Conservation (phyloP, 345 rosid species). For the Salix caprea region DNA sequence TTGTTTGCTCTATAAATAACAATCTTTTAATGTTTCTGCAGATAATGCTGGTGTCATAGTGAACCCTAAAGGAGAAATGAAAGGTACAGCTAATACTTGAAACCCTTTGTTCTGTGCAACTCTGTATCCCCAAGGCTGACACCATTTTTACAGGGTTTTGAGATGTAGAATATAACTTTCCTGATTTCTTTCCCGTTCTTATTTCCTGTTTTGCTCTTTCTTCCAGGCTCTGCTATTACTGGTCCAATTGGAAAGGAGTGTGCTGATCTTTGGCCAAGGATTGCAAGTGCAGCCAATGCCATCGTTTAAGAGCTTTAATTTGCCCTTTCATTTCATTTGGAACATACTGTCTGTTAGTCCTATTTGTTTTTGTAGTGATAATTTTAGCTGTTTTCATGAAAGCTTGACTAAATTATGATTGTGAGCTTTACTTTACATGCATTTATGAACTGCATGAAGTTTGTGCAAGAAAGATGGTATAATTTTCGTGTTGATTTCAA, state of each 20-base stretch:
- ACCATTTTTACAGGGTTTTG: background rate
- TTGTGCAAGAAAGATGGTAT: background rate
- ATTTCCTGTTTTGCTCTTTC: background rate
- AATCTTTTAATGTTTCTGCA: slow-evolving; percentile 6
- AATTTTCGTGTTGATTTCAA: background rate
- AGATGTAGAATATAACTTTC: background rate
- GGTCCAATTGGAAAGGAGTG: slow-evolving; percentile 96
- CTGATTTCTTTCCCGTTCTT: background rate
- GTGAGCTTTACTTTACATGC: background rate
- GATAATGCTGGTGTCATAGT: slow-evolving; percentile 97
- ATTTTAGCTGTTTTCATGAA: background rate
- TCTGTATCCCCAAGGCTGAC: background rate
- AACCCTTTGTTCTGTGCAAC: background rate
- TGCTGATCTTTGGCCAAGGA: slow-evolving; percentile 94
- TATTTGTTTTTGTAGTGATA: background rate
- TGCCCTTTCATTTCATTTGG: background rate
- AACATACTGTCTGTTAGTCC: background rate
- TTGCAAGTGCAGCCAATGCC: slow-evolving; percentile 78
- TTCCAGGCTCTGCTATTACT: slow-evolving; percentile 78
- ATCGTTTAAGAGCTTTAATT: slow-evolving; percentile 13
- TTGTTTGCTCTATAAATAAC: background rate
- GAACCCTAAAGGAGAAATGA: slow-evolving; percentile 94
- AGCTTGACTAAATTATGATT: background rate
- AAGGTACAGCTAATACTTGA: slow-evolving; percentile 40
- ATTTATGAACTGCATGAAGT: background rate